Conservation (phyloP, 768 basidiomycete genomes). For the Lentinula sp. region DNA sequence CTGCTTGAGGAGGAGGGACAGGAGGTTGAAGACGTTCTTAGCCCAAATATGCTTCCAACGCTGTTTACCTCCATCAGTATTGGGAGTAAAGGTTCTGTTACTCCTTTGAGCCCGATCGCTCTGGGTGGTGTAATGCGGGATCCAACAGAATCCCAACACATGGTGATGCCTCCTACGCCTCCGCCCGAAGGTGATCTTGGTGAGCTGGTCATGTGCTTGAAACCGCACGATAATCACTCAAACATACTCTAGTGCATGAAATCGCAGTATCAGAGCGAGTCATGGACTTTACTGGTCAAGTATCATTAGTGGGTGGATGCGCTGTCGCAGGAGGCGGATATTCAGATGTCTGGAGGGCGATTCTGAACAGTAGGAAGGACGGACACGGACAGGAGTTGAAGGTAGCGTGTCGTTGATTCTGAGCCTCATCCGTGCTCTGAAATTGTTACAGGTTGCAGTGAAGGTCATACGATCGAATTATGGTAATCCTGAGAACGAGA, state of each 20-base stretch:
- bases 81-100: conserved; percentile 1
- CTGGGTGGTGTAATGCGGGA: not conserved
- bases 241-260: not conserved
- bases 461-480: conserved; percentile 31
- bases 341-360: conserved; percentile 36
- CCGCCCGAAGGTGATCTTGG: conserved; percentile 4
- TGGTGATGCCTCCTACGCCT: not conserved
- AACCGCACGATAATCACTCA: not conserved
- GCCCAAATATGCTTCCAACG: conserved; percentile 29
- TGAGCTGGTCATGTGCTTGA: not conserved
- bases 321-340: conserved; percentile 36
- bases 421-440: not conserved
- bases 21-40: conserved; percentile 22
- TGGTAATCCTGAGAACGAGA: conserved; percentile 24
- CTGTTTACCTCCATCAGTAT: conserved; percentile 18
- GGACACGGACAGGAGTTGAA: conserved; percentile 7
- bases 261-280: not conserved
- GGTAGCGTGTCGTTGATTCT: conserved; percentile 2
- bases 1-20: conserved; percentile 10
- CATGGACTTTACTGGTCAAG: conserved; percentile 8
- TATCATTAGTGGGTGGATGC: conserved; percentile 13
- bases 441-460: conserved; percentile 23
- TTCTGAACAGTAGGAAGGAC: conserved; percentile 24
- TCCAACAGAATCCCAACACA: not conserved
- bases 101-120: not conserved